These are phyloP conservation scores for Chlamydomonas eustigma DNA, from an alignment of 139 green algal species.

Conservation along the genomic window DNA sequence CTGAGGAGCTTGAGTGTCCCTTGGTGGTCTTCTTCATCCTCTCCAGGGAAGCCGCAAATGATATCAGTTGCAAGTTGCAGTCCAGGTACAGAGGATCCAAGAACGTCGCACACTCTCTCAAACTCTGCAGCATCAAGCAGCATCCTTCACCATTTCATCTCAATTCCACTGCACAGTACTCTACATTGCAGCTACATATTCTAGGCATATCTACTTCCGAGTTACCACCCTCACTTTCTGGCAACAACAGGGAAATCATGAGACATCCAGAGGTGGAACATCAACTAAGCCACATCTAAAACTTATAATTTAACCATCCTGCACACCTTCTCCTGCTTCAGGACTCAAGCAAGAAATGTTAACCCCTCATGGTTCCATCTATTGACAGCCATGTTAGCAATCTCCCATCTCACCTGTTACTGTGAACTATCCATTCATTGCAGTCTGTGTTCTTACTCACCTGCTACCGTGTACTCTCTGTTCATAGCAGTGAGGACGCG, in stretches of 20 bases:
- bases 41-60: conserved; percentile 70
- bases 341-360: too few species aligned
- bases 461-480: conserved; percentile 82
- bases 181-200: too few species aligned
- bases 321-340: too few species aligned
- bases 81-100: conserved; percentile 60
- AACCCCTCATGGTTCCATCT: too few species aligned
- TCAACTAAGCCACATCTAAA: too few species aligned
- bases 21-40: conserved; percentile 72
- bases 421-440: conserved; percentile 93
- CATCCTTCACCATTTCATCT: too few species aligned
- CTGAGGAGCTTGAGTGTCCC: conserved; percentile 75
- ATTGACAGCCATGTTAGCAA: background rate
- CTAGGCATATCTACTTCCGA: too few species aligned
- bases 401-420: conserved; percentile 38
- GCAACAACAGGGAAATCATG: too few species aligned
- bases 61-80: conserved; percentile 93
- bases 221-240: too few species aligned
- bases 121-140: conserved; percentile 71
- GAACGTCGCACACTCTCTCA: conserved; percentile 64
- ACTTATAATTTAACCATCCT: too few species aligned
- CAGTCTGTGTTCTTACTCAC: conserved; percentile 59
- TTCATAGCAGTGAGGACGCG: conserved; percentile 84
- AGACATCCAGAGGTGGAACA: too few species aligned
- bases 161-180: too few species aligned